phyloP scores from a whole-genome alignment of 352 stramenopile species.

The Phytophthora aleatoria region DNA sequence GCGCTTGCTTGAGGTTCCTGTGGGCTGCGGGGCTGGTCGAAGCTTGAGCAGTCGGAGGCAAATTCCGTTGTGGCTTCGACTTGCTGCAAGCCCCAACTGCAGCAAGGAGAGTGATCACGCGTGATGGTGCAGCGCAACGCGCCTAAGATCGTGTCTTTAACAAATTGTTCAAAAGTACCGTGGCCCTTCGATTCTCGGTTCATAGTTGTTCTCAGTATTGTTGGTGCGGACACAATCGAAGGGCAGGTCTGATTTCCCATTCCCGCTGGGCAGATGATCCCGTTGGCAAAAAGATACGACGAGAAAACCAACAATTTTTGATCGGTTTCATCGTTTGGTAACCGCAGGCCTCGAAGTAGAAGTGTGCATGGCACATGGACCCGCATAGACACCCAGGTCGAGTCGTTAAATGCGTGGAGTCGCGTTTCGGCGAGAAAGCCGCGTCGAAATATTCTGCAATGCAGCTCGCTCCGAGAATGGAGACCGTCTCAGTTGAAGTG shows the following conservation, averaged over 20 bases:
- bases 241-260: slow-evolving; percentile 9
- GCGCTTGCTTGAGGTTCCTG: slow-evolving; percentile 7
- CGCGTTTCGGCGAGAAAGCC: slow-evolving; percentile 13
- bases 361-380: not conserved
- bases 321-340: slow-evolving; percentile 13
- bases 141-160: slow-evolving; percentile 25
- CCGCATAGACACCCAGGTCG: not conserved
- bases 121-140: slow-evolving; percentile 17
- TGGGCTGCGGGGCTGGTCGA: not conserved
- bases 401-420: slow-evolving; percentile 7
- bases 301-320: slow-evolving; percentile 27
- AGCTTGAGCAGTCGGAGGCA: slow-evolving; percentile 27
- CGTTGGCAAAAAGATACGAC: slow-evolving; percentile 12
- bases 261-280: slow-evolving; percentile 5
- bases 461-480: not conserved
- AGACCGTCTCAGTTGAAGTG: slow-evolving; percentile 25
- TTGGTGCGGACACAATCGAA: slow-evolving; percentile 15
- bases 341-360: not conserved
- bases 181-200: not conserved
- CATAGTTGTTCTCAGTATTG: not conserved
- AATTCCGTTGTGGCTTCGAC: slow-evolving; percentile 30
- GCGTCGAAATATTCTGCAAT: slow-evolving; percentile 9
- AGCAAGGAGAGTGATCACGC: slow-evolving; percentile 5
- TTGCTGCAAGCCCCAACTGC: slow-evolving; percentile 10
- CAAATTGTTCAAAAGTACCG: slow-evolving; percentile 18